Evolutionary conservation across 208 protist species (phyloP), one percentile per base, ranked within the genome.

Genomic region (Trypanosoma cruzi): DNA sequence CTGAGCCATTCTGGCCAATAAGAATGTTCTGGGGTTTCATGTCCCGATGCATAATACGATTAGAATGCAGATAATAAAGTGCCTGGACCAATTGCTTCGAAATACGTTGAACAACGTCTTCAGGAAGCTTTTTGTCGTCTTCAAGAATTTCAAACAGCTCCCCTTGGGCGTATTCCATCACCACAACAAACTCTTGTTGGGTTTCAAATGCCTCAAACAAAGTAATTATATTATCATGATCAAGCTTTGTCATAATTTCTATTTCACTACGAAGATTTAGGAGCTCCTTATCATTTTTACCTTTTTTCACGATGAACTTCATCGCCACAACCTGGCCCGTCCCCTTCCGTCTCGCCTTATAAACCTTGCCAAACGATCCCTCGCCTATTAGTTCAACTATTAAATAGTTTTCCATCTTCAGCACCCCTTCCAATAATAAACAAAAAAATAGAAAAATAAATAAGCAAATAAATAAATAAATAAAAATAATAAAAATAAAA

Each of bases 321-420:
- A 99, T 96, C n/a, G 98, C 98, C n/a, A 99, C 97, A 54, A 98
- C 82, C 64, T 98, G 89, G 0, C 94, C 92, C 13, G 94, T 98
- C 37, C 84, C 87, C 55, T 97, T 97, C 40, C 93, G 84, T 29
- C 97, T 81, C 22, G 91, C 97, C 68, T 97, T 98, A 83, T 97
- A 99, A n/a, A 99, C 98, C 71, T 99, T 99, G 20, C 98, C 98
- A 88, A 99, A 99, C 16, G 97, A 99, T 20, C 98, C 98, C 65
- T 99, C 97, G 28, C 98, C 98, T 55, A 99, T 98, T 24, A 97
- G 82, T 48, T 98, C 93, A 11, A 98, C 79, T 64, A 98, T 82
- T 48, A 92, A 83, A 82, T 99, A 99, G 46, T 92, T 82, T 16
- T 98, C 94, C 91, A 98, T 96, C 2, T 31, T 60, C 7, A 66